Base-by-base conservation (phyloP, 371 early-diverging fungal genomes). In the Encephalitozoon cuniculi region DNA sequence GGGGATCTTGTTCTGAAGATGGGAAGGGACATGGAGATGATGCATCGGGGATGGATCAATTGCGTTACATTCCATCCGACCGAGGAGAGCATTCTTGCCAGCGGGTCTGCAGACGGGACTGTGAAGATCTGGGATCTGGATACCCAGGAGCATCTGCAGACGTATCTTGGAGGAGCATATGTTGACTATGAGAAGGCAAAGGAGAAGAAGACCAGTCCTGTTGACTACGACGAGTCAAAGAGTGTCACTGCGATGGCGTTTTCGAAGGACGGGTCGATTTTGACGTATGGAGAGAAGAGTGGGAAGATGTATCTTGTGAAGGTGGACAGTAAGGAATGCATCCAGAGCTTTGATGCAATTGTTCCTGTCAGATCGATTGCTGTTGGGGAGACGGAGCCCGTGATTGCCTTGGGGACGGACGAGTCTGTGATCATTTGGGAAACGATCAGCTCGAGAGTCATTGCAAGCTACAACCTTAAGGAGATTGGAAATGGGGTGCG, bases 121-220 rank as follows among this genome's bases (percentile, higher is more conserved):
- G 67, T 84, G 23, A 82, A 80, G 28, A 67, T 75, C 12, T 84
- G 84, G 84, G 75, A 84, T 70, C 55, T 82, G 7, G 76, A 81
- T 30, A 68, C 70, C 6, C 81, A 88, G 78, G 39, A 39, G 49
- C 41, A 77, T 8, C 8, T 71, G 11, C 44, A 64, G 74, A 89
- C 91, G 0, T 82, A 92, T 51, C 84, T 86, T 28, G 89, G 89
- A 21, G 81, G 81, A 34, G n/a, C 39, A 0, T 43, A 40, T 64
- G 32, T 77, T 30, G 68, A 77, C 28, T 39, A 68, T 26, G 32
- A 71, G 30, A 69, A 63, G 11, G 67, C 39, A 37, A 43, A 59
- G 32, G 79, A 76, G 25, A 49, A 46, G 15, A 52, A 74, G 18
- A 70, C 32, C 8, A 51, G 46, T 23, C 55, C 32, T 7, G 41